Base-by-base conservation (phyloP, 345 rosid genomes). In the Carallia pectinifolia region DNA sequence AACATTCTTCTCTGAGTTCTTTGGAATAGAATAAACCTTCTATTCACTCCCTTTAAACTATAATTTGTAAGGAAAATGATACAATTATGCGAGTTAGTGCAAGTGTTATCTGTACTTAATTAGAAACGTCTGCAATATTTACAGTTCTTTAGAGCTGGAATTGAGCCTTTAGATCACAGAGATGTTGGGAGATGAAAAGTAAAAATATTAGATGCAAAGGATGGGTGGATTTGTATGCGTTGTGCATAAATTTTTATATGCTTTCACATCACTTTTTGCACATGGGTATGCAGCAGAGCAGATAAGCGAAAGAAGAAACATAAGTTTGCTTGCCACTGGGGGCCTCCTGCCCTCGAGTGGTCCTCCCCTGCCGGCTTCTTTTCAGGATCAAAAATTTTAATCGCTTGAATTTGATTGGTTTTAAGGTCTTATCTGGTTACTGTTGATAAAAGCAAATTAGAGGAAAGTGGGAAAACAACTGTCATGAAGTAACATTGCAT, bases 81-180 rank as follows among this genome's bases (percentile, higher is more conserved):
- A 69, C 34, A 34, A 17, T 9, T 17, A 23, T 7, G 5, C 18
- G 38, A 39, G 64, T 44, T 60, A 69, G 70, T 54, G 74, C 66
- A 68, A 33, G 37, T 68, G 72, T 68, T 76, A 71, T 77, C 74
- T 79, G 74, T 66, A 40, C 65, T 55, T 59, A 59, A 37, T 67
- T 48, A 17, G 34, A 67, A 61, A 50, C 36, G 31, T 29, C 18
- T 59, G 67, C 40, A 58, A 78, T 61, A 34, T 36, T 59, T n/a
- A 58, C 70, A 72, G 73, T 66, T 76, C 87, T 84, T 84, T 82
- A 82, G 81, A 82, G 81, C 88, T 82, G 88, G 86, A 82, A 62
- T 31, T 31, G 31, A 58, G 61, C 36, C 65, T 66, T 70, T 77
- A 52, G 77, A 71, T 53, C 52, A 15, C 17, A 64, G 72, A 73